A percentile compares a stretch with the other conserved stretches of the same genome.
Evolutionary conservation across 352 stramenopile species (phyloP).

Genomic region (Halophytophthora batemanensis): DNA sequence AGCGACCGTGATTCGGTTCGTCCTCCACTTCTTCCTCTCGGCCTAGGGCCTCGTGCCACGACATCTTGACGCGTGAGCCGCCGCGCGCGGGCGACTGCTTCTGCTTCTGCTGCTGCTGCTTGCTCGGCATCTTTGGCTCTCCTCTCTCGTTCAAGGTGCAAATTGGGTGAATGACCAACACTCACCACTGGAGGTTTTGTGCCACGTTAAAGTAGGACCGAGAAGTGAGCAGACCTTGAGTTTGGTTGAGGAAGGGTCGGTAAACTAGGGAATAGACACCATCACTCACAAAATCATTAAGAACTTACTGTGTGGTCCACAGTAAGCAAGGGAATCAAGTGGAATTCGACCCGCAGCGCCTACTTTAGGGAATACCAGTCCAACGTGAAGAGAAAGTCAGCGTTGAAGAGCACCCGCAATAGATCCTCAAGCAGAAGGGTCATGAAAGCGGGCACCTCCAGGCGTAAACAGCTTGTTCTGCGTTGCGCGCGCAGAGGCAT

Average conservation of each 20-base stretch:
- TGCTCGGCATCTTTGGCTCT: not conserved
- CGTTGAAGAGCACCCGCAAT: too few relatives aligned
- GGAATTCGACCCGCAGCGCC: too few relatives aligned
- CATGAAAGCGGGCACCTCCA: too few relatives aligned
- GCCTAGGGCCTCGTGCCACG: slow-evolving; percentile 31
- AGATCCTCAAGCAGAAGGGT: too few relatives aligned
- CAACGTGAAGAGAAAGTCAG: too few relatives aligned
- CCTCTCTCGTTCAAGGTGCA: not conserved
- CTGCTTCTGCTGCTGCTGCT: slow-evolving; percentile 9
- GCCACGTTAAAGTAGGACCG: slow-evolving; percentile 5
- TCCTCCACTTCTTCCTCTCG: slow-evolving; percentile 4
- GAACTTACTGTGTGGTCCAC: not conserved
- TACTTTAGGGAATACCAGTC: too few relatives aligned
- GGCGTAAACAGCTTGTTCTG: too few relatives aligned
- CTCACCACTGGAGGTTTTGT: not conserved
- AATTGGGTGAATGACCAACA: too few relatives aligned
- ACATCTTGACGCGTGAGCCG: slow-evolving; percentile 24
- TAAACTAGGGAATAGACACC: not conserved
- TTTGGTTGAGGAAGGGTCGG: not conserved
- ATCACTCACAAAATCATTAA: not conserved
- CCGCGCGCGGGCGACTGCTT: slow-evolving; percentile 10
- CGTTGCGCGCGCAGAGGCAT: too few relatives aligned
- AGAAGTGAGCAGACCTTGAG: not conserved
- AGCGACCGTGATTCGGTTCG: slow-evolving; percentile 1
- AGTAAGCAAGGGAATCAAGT: too few relatives aligned